phyloP scores from a whole-genome alignment of 2,329 filamentous ascomycete genomes.

The Trichoderma sp. region DNA sequence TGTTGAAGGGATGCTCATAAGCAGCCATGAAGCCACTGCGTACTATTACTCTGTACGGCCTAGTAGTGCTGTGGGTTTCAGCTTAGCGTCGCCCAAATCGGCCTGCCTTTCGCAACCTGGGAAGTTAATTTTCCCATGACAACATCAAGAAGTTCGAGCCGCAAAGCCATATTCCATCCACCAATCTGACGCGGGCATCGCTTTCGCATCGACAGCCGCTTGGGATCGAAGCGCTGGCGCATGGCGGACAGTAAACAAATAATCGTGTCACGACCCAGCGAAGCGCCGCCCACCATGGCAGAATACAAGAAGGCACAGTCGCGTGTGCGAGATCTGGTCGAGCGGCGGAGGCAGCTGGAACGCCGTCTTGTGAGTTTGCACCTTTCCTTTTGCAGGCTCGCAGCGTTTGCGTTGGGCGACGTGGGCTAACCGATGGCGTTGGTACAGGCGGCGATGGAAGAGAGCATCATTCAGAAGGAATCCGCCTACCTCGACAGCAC shows the following conservation, averaged over 20 bases:
- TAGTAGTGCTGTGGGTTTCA: neutral
- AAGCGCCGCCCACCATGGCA: conserved; percentile 37
- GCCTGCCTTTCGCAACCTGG: neutral
- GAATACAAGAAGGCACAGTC: conserved; percentile 52
- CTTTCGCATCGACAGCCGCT: neutral
- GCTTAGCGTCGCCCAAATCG: neutral
- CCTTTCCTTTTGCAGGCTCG: neutral
- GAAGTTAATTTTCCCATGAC: neutral
- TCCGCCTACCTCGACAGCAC: conserved; percentile 88
- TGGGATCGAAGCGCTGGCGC: conserved; percentile 10
- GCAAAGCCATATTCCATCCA: neutral
- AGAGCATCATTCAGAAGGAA: conserved; percentile 80
- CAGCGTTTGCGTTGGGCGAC: neutral
- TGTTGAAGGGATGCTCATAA: neutral
- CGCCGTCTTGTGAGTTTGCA: conserved; percentile 35
- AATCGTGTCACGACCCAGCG: conserved; percentile 25
- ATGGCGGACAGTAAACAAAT: conserved; percentile 37
- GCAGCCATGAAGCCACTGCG: neutral
- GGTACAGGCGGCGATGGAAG: conserved; percentile 54
- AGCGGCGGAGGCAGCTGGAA: conserved; percentile 40
- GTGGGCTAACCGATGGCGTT: neutral
- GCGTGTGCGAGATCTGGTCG: conserved; percentile 46
- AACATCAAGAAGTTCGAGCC: neutral
- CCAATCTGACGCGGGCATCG: neutral
- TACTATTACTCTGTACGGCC: neutral